Evolutionary conservation across 2,329 filamentous ascomycete species (phyloP), one percentile per base, ranked within the genome.

Genomic region (Paracoccidioides lutzii): DNA sequence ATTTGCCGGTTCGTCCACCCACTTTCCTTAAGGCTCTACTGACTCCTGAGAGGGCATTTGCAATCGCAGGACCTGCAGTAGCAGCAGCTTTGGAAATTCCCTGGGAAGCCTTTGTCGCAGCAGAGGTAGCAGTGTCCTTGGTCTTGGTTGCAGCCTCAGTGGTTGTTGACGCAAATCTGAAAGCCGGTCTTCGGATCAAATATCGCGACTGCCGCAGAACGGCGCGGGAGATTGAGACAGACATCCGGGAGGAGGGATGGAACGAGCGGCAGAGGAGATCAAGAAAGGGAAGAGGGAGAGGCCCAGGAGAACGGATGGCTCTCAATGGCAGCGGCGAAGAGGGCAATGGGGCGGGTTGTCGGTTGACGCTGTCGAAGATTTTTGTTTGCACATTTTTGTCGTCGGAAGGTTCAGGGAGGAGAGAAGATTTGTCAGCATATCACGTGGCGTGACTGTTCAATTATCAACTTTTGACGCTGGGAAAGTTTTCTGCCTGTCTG

Each of bases 81-180:
- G 86, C 84, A 61, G 85, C 79, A 66, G 93, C 90, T 69, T 84
- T 83, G 65, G 87, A 88, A 55, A 96, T 81, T 61, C 90, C 89
- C 75, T 95, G 80, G 62, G 84, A 80, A 57, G 89, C 90, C 79
- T 89, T 89, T 33, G 73, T 71, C 28, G 67, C 68, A 56, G 68
- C 65, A 49, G 70, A 68, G 46, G 72, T 69, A 43, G 71, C 72
- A 55, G 69, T 62, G 59, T 76, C 72, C 63, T 73, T 69, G 49
- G 73, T 71, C 67, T 75, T 76, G 54, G 67, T 66, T 55, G 73
- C 73, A 52, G 71, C 69, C 60, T 76, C 71, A 43, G 72, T 67
- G 58, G 72, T 70, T 55, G 73, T 73, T 53, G 75, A 76, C 61
- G 74, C 71, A 64, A 75, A 68, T 69, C 75, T 72, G 65, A 73